Conservation (phyloP, 345 rosid species). For the Garcia nutans region DNA sequence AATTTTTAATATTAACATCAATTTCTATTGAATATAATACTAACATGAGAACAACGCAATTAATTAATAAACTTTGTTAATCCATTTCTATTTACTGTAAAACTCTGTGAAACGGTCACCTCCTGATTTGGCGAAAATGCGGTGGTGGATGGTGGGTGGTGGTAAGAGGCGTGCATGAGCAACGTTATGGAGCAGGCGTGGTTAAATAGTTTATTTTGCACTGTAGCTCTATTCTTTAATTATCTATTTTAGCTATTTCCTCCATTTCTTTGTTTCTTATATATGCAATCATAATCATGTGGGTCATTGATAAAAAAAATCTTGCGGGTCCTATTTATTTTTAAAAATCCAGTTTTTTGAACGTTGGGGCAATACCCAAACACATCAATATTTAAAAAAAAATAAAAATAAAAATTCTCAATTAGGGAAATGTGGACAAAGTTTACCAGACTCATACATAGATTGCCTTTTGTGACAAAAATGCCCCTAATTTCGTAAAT, state of each 20-base stretch:
- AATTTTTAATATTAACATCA: too few relatives aligned
- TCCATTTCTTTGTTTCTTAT: neutral
- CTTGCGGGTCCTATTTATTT: neutral
- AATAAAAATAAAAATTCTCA: too few relatives aligned
- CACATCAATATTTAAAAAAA: too few relatives aligned
- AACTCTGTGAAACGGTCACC: conserved; percentile 23
- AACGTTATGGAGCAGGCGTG: conserved; percentile 45
- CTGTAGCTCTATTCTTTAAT: neutral
- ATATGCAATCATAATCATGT: conserved; percentile 3
- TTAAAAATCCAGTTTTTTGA: conserved; percentile 9
- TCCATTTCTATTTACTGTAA: neutral
- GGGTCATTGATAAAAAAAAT: too few relatives aligned
- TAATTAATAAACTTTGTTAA: too few relatives aligned
- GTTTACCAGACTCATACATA: conserved; percentile 1
- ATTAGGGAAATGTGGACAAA: conserved; percentile 15
- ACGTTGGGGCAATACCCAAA: conserved; percentile 20
- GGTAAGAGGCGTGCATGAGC: conserved; percentile 22
- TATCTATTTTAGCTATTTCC: neutral
- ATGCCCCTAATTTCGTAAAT: neutral
- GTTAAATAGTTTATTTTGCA: conserved; percentile 13
- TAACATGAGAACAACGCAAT: neutral
- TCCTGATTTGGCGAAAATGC: neutral
- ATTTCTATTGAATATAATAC: neutral
- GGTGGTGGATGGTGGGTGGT: neutral
- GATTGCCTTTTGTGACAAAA: neutral